A percentile compares a stretch with the other conserved stretches of the same genome.
Conservation (phyloP, 2,329 filamentous ascomycete genomes). For the Ophiocordyceps camponoti-saundersi region DNA sequence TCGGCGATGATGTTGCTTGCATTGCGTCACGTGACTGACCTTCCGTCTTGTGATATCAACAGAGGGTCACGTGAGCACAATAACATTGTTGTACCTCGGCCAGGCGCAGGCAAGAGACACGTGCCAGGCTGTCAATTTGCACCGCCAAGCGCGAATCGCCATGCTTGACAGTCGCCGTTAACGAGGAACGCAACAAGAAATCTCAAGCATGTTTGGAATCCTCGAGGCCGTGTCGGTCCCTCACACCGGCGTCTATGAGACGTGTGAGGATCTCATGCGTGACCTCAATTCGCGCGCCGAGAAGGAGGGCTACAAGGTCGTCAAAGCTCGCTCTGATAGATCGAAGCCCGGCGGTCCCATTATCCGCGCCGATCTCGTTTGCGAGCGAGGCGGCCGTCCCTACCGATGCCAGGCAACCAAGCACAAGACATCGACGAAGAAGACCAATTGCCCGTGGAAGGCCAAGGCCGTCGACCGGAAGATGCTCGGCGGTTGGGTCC, state of each 20-base stretch:
- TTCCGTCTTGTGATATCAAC: too few relatives aligned
- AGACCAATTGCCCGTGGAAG: conserved; percentile 28
- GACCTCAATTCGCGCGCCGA: conserved; percentile 22
- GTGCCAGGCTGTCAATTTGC: neutral
- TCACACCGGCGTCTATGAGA: conserved; percentile 17
- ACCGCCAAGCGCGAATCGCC: neutral
- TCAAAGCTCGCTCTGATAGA: conserved; percentile 25
- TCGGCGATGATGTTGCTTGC: too few relatives aligned
- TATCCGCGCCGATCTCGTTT: conserved; percentile 26
- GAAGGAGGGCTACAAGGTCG: conserved; percentile 27
- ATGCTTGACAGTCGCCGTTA: neutral
- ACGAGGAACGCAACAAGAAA: neutral
- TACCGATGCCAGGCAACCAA: conserved; percentile 26
- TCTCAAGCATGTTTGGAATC: conserved; percentile 24
- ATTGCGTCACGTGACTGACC: too few relatives aligned
- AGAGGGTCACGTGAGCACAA: too few relatives aligned
- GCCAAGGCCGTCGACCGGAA: conserved; percentile 27
- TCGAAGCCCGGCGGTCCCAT: conserved; percentile 22
- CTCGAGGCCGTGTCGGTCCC: conserved; percentile 21
- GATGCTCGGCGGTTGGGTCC: conserved; percentile 24
- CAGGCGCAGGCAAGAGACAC: neutral
- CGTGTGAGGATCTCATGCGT: conserved; percentile 24
- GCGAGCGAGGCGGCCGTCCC: conserved; percentile 24
- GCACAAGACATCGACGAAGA: conserved; percentile 27
- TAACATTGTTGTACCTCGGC: too few relatives aligned